Evolutionary conservation across 768 basidiomycete genomes (phyloP), one percentile per base, ranked within the genome.

Genomic region (Phanerodontia chrysosporium): DNA sequence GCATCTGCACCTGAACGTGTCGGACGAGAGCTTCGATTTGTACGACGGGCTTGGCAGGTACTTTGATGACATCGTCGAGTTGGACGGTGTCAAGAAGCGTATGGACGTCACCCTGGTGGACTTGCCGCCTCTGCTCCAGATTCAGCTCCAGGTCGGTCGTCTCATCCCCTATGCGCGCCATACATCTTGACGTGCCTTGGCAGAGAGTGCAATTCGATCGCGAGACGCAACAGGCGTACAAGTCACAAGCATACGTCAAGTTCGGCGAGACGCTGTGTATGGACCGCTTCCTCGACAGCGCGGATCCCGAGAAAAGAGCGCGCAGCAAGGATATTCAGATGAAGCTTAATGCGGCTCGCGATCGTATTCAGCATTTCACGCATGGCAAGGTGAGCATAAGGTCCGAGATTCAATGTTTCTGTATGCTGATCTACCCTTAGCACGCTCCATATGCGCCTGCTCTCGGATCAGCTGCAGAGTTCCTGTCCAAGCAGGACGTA

Each of bases 161-260:
- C 21, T 55, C 30, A 24, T 12, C 39, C 12, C 24, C 45, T 51
- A 12, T 21, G 27, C 49, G n/a, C 22, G 18, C 58, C 53, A 60
- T 54, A 44, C 64, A n/a, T n/a, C n/a, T n/a, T 61, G 53, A 62
- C 49, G 49, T 53, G 52, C 24, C 1, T 27, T 21, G 9, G 21
- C 64, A 95, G 93, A 79, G 95, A 58, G 95, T 94, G 3, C 94
- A 96, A 80, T 98, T 94, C 76, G 93, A 98, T 69, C 84, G 93
- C 9, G 89, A 92, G 64, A 93, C 90, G 0, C 80, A 92, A 57
- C 90, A 95, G 63, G 87, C 94, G 16, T 94, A 91, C 78, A 99
- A 99, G 72, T 94, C 92, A 5, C 96, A 99, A 68, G 94, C 93
- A 3, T 96, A 94, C 71, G 88, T 99, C 63, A 90, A 87, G 66